Conservation (phyloP, 208 protist genomes). For the Trypanosoma boissoni region DNA sequence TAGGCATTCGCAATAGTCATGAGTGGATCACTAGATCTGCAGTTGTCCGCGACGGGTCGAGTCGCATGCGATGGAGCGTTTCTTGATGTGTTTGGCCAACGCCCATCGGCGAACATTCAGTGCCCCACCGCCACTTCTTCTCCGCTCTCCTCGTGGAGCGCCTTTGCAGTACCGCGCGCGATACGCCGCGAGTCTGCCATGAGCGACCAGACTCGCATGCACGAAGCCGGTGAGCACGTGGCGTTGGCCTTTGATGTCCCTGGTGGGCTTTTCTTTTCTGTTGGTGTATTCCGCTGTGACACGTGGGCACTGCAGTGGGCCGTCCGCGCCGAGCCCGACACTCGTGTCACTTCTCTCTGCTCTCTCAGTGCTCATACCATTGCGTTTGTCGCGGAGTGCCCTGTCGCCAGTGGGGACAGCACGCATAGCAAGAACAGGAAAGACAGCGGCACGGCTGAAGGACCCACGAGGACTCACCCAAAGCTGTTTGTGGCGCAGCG, state of each 20-base stretch:
- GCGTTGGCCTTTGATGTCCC: constrained; percentile 33
- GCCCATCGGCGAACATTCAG: constrained; percentile 18
- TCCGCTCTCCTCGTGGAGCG: constrained; percentile 22
- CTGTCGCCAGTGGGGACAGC: background rate
- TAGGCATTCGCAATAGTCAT: too few species aligned
- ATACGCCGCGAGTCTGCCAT: background rate
- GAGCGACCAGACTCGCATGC: background rate
- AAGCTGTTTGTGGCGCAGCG: constrained; percentile 24
- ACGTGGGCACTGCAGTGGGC: constrained; percentile 80
- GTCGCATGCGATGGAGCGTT: constrained; percentile 18
- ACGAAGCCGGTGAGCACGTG: constrained; percentile 41
- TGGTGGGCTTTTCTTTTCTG: constrained; percentile 34
- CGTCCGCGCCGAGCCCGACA: constrained; percentile 17
- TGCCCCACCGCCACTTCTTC: background rate
- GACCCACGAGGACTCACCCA: too few species aligned
- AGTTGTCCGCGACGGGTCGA: constrained; percentile 18
- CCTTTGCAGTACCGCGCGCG: constrained; percentile 5
- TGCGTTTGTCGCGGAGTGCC: constrained; percentile 15
- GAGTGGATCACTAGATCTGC: too few species aligned
- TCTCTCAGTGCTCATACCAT: constrained; percentile 20
- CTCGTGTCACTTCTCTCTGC: constrained; percentile 4
- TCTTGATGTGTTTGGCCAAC: constrained; percentile 18
- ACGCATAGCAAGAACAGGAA: background rate
- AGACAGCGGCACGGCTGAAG: too few species aligned
- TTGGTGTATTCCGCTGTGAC: constrained; percentile 68